A percentile compares a stretch with the other conserved stretches of the same genome.
These are phyloP conservation scores for Jimgerdemannia flammicorona DNA, from an alignment of 192 early-diverging fungal species.

Conservation along the genomic window DNA sequence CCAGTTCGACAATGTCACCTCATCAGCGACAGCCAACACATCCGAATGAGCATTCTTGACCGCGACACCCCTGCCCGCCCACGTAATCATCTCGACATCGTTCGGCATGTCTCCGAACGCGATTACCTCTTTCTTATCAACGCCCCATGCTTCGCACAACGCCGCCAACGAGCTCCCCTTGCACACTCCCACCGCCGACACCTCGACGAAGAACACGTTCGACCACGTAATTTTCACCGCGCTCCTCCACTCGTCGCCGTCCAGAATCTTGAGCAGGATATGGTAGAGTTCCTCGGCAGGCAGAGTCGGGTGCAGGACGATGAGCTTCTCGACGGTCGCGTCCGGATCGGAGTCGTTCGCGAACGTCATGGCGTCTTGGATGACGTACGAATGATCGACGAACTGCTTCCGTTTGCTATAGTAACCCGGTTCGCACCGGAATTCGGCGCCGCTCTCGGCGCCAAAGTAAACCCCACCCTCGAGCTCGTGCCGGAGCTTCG, in stretches of 20 bases:
- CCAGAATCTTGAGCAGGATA: constrained; percentile 10
- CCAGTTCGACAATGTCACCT: too few relatives aligned
- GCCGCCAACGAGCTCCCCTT: constrained; percentile 36
- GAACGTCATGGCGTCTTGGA: not conserved
- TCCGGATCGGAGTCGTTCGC: not conserved
- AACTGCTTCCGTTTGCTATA: constrained; percentile 3
- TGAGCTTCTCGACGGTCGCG: constrained; percentile 20
- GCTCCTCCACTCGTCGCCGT: constrained; percentile 14
- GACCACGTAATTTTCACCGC: constrained; percentile 20
- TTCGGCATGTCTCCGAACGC: constrained; percentile 51
- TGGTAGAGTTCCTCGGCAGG: constrained; percentile 8
- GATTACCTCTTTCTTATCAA: constrained; percentile 22
- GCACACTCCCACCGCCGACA: constrained; percentile 38
- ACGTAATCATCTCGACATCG: constrained; percentile 44
- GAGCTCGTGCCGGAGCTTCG: constrained; percentile 5
- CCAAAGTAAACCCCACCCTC: constrained; percentile 16
- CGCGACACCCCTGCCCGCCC: constrained; percentile 34
- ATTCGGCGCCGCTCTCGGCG: constrained; percentile 19
- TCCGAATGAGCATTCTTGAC: constrained; percentile 20
- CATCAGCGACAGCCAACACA: too few relatives aligned
- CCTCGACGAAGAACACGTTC: constrained; percentile 38
- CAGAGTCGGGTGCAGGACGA: constrained; percentile 14
- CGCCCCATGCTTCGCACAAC: constrained; percentile 21
- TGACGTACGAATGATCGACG: not conserved
- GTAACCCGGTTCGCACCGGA: constrained; percentile 22